Conservation (phyloP, 2,329 filamentous ascomycete genomes). For the Fusarium paranaense region DNA sequence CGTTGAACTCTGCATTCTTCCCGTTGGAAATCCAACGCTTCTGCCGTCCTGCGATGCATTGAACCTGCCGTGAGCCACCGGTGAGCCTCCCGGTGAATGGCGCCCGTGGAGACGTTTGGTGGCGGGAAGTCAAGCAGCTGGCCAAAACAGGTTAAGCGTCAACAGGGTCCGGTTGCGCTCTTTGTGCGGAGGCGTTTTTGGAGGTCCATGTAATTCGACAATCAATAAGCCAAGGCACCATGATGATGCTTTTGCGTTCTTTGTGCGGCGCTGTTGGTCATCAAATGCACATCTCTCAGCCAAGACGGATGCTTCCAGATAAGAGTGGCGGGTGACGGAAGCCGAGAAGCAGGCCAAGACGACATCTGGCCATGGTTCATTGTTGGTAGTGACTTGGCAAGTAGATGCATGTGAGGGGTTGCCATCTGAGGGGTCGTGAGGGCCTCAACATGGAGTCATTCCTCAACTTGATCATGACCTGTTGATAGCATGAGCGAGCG, state of each 20-base stretch:
- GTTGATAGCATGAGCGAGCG: neutral
- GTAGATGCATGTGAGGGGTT: neutral
- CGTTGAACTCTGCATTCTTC: neutral
- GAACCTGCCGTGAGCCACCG: neutral
- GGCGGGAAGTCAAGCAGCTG: neutral
- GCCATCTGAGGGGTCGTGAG: neutral
- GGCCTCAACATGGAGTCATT: neutral
- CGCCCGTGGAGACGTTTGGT: neutral
- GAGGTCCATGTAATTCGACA: neutral
- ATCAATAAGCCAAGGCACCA: neutral
- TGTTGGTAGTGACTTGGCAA: neutral
- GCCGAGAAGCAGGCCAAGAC: neutral
- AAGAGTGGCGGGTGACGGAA: conserved; percentile 5
- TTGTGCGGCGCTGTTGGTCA: conserved; percentile 5
- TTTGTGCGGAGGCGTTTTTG: conserved; percentile 4
- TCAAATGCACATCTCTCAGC: neutral
- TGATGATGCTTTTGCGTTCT: neutral
- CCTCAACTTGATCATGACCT: neutral
- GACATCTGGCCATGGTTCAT: neutral
- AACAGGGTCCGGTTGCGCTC: conserved; percentile 1
- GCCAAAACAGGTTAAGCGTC: conserved; percentile 12
- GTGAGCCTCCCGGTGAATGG: conserved; percentile 1
- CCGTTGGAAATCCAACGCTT: neutral
- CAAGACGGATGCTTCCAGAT: conserved; percentile 3
- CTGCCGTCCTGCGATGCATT: neutral